Percentiles rank a stretch among this genome's conserved stretches.
Conservation (phyloP, 2,329 filamentous ascomycete genomes). For the Hypoxylon sp. region DNA sequence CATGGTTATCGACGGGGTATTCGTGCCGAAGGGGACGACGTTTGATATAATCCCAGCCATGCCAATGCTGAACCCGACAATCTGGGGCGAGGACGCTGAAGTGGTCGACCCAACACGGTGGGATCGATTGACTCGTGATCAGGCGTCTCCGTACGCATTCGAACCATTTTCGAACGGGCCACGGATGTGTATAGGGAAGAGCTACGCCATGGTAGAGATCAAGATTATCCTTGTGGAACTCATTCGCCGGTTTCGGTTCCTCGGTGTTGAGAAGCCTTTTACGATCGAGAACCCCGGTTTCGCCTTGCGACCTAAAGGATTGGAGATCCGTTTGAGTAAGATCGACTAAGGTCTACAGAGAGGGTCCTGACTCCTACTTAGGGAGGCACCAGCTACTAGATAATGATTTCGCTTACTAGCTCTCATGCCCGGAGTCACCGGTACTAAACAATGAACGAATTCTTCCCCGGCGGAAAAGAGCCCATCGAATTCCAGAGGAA, state of each 20-base stretch:
- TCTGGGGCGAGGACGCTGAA: constrained; percentile 52
- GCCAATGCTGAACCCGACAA: constrained; percentile 46
- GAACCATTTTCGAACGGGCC: constrained; percentile 41
- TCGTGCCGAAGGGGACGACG: constrained; percentile 49
- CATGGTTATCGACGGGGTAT: constrained; percentile 45
- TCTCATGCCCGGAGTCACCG: too few species aligned
- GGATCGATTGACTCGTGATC: constrained; percentile 40
- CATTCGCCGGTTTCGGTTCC: constrained; percentile 23
- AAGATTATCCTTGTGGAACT: constrained; percentile 35
- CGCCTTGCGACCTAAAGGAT: constrained; percentile 17
- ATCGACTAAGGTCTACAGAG: too few species aligned
- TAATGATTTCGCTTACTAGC: too few species aligned
- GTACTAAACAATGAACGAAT: too few species aligned
- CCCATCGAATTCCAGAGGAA: too few species aligned
- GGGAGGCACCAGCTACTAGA: too few species aligned
- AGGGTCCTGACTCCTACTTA: too few species aligned
- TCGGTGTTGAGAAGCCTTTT: constrained; percentile 21
- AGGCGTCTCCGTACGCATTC: constrained; percentile 44
- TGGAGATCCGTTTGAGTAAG: constrained; percentile 26
- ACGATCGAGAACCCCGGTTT: constrained; percentile 30
- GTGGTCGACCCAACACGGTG: constrained; percentile 52
- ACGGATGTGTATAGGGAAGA: constrained; percentile 34
- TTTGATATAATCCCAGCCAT: constrained; percentile 50
- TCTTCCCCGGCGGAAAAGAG: too few species aligned
- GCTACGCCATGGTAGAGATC: constrained; percentile 32